phyloP scores from a whole-genome alignment of 345 rosid genomes.

The Camelina laxa region DNA sequence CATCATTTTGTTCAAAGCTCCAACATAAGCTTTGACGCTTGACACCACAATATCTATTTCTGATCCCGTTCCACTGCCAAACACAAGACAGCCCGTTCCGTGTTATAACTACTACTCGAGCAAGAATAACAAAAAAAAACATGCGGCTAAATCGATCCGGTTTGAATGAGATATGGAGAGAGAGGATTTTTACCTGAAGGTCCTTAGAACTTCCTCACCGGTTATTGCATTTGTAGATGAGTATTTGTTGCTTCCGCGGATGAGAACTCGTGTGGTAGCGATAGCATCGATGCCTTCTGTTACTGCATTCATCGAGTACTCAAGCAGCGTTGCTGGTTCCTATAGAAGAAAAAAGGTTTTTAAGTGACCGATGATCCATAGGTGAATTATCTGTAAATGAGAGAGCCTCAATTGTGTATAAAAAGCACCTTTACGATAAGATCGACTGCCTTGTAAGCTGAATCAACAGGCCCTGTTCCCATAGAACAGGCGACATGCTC shows the following conservation, averaged over 20 bases:
- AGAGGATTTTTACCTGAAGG: slow-evolving; percentile 66
- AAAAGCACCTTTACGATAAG: slow-evolving; percentile 74
- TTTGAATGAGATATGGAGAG: slow-evolving; percentile 1
- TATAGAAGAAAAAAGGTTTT: slow-evolving; percentile 26
- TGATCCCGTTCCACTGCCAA: slow-evolving; percentile 77
- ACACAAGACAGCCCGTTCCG: not conserved
- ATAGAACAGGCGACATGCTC: slow-evolving; percentile 81
- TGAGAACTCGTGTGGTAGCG: slow-evolving; percentile 89
- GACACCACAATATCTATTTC: slow-evolving; percentile 91
- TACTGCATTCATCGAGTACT: slow-evolving; percentile 84
- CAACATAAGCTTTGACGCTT: slow-evolving; percentile 85
- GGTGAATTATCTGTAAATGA: not conserved
- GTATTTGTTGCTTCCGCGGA: slow-evolving; percentile 63
- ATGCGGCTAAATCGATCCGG: not conserved
- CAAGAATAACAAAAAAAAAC: not conserved
- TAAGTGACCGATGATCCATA: not conserved
- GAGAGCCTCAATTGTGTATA: slow-evolving; percentile 10
- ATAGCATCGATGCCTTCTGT: slow-evolving; percentile 98
- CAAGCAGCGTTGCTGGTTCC: slow-evolving; percentile 79
- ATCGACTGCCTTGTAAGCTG: slow-evolving; percentile 96
- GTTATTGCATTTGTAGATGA: slow-evolving; percentile 59
- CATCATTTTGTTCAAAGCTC: slow-evolving; percentile 92
- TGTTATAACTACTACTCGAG: slow-evolving; percentile 15
- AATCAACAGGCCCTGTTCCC: slow-evolving; percentile 96
- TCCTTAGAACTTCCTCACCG: slow-evolving; percentile 62